phyloP scores from a whole-genome alignment of 495 filamentous ascomycete species.

The Aspergillus conjunctus region DNA sequence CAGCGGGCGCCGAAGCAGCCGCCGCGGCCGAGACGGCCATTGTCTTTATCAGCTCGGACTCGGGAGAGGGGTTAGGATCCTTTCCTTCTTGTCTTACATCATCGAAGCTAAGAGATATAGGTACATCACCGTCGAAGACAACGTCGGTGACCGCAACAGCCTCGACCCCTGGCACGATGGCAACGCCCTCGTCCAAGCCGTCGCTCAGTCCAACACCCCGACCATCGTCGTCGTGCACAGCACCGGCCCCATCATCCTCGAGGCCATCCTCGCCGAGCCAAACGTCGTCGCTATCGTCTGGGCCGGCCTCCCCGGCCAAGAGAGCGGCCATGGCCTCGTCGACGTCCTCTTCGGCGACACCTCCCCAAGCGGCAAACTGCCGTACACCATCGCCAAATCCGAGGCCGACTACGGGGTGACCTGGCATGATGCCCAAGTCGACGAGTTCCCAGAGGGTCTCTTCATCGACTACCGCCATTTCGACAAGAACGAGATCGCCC shows the following conservation, averaged over 20 bases:
- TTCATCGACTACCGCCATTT: constrained; percentile 71
- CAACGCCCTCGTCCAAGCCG: constrained; percentile 56
- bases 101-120: constrained; percentile 21
- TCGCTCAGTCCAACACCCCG: constrained; percentile 58
- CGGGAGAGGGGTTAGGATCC: constrained; percentile 60
- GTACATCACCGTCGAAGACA: constrained; percentile 61
- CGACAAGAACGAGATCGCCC: constrained; percentile 58
- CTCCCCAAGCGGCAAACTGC: constrained; percentile 65
- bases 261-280: constrained; percentile 57
- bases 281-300: constrained; percentile 66
- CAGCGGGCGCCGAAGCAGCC: constrained; percentile 49
- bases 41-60: constrained; percentile 68
- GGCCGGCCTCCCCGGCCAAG: constrained; percentile 64
- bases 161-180: constrained; percentile 55
- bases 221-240: constrained; percentile 66
- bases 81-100: not conserved
- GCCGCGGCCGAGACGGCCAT: constrained; percentile 59
- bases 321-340: constrained; percentile 57
- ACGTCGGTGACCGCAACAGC: constrained; percentile 53
- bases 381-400: constrained; percentile 69
- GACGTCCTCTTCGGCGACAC: constrained; percentile 61
- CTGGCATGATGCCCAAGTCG: constrained; percentile 47
- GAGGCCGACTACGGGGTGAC: constrained; percentile 68
- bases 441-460: constrained; percentile 62
- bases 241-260: constrained; percentile 59